A percentile compares a stretch with the other conserved stretches of the same genome.
phyloP scores from a whole-genome alignment of 2,329 filamentous ascomycete genomes.

The Aureobasidium sp. region DNA sequence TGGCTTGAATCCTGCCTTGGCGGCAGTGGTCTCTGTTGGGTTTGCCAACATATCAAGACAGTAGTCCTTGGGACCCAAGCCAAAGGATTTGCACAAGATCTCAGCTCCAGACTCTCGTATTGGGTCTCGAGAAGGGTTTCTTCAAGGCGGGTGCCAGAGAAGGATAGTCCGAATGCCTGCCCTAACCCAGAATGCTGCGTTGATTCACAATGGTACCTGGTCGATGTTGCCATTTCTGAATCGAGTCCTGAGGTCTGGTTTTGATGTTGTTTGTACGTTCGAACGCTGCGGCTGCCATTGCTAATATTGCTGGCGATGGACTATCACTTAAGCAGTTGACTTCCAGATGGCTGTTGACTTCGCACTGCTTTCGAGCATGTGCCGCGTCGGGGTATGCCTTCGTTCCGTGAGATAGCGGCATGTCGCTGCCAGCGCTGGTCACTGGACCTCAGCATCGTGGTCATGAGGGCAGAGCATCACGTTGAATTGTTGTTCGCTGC shows the following conservation, averaged over 20 bases:
- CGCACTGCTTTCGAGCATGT: not conserved
- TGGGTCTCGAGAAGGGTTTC: not conserved
- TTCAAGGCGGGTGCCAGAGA: not conserved
- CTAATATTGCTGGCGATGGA: no score
- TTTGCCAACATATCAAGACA: not conserved
- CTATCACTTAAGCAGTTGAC: no score
- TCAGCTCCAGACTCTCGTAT: not conserved
- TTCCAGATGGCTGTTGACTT: no score
- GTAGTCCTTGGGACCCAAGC: not conserved
- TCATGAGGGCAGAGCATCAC: not conserved
- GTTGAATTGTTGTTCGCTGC: not conserved
- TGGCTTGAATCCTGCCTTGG: constrained; percentile 3
- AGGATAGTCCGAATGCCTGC: no score
- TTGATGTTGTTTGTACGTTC: not conserved
- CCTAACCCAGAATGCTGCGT: not conserved
- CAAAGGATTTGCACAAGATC: not conserved
- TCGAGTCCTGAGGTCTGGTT: not conserved
- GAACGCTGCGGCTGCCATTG: not conserved
- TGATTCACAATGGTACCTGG: not conserved
- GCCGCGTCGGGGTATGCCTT: not conserved
- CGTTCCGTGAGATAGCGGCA: not conserved
- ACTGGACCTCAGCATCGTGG: not conserved
- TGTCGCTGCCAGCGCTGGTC: not conserved
- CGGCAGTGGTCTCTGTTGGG: not conserved
- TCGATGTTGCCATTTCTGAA: not conserved